Evolutionary conservation across 2,329 filamentous ascomycete species (phyloP), one percentile per base, ranked within the genome.

Genomic region (Bipolaris bicolor): DNA sequence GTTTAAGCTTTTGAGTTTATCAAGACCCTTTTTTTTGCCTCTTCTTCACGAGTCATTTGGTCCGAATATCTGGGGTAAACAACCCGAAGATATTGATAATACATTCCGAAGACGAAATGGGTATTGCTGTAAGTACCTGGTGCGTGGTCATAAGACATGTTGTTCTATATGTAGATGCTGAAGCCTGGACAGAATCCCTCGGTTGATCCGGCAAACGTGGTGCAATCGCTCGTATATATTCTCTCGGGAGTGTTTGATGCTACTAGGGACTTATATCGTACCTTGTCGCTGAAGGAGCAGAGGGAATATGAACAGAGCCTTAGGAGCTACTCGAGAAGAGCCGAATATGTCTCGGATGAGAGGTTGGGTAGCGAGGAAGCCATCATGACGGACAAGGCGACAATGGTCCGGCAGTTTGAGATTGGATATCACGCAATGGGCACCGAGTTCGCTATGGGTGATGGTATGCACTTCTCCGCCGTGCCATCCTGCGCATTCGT

Each of bases 181-280:
- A 56, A 59, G 68, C 70, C 36, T 16, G 3, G 20, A 11, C 49
- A 74, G 71, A 70, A 66, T 57, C 61, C 57, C 26, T 43, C 55
- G 7, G 58, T 54, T 20, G 70, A 74, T 63, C 65, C 70, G 13
- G 60, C 63, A 18, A 67, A 73, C 45, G 62, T 74, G 16, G 60
- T 74, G 43, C 71, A 76, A 54, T 60, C 66, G 24, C 66, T 76
- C 11, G 68, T 74, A 2, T 68, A 71, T 51, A 69, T 66, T 7
- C 54, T 76, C 36, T 48, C 72, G 37, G 72, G 72, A 39, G 70
- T 74, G n/a, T 73, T 76, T 43, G 72, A 75, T 55, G 72, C 73
- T 18, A 69, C 73, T 4, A 64, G 65, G 48, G 74, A 76, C 58
- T 57, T 76, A 1, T 67, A 70, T 34, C 63, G 68, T 29, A 76